These are phyloP conservation scores for Hypholoma fasciculare DNA, from an alignment of 768 basidiomycete species.

Conservation along the genomic window DNA sequence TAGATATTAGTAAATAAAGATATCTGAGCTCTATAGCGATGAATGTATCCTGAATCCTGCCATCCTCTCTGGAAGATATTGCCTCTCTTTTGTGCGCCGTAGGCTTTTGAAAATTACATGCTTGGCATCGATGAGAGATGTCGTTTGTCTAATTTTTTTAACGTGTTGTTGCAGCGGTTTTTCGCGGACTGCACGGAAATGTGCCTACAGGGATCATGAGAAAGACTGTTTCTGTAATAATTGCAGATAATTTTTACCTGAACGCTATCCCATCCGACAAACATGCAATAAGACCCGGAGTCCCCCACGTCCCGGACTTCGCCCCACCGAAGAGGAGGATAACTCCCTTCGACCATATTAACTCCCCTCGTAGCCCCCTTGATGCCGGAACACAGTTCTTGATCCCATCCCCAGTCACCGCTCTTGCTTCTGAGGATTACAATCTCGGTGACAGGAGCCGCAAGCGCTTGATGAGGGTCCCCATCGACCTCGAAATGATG, in stretches of 20 bases:
- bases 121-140: conserved; percentile 3
- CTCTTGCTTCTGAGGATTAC: conserved; percentile 1
- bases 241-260: neutral
- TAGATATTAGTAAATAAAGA: neutral
- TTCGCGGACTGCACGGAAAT: conserved; percentile 1
- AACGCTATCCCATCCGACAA: conserved; percentile 6
- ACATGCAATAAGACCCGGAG: conserved; percentile 4
- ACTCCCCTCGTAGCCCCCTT: conserved; percentile 2
- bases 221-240: neutral
- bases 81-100: neutral
- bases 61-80: neutral
- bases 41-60: neutral
- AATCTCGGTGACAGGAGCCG: conserved; percentile 3
- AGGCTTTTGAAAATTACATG: conserved; percentile 2
- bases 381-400: neutral
- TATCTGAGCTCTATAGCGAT: conserved; percentile 1
- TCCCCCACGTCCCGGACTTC: neutral
- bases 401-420: neutral
- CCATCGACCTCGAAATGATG: conserved; percentile 7
- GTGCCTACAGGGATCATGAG: neutral
- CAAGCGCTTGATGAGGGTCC: conserved; percentile 3
- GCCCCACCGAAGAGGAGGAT: conserved; percentile 4
- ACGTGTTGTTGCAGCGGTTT: neutral
- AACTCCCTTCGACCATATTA: neutral
- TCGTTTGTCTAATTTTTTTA: conserved; percentile 1